Evolutionary conservation across 2,329 filamentous ascomycete genomes (phyloP).

Genomic region (Colletotrichum falcatum): DNA sequence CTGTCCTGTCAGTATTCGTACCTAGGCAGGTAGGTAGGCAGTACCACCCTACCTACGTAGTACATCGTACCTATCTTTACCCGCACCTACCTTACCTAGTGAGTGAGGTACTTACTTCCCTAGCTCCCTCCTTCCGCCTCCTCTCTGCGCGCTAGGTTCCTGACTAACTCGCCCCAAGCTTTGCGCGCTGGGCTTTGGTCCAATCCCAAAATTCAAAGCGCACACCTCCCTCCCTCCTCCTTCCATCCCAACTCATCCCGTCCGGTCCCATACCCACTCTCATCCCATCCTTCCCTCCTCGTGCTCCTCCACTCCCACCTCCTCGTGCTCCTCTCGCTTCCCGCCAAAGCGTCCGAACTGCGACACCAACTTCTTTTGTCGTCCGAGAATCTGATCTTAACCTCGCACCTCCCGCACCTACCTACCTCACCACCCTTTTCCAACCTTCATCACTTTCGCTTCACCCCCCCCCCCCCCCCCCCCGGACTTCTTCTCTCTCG

Average conservation of each 20-base stretch:
- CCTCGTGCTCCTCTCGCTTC: constrained; percentile 31
- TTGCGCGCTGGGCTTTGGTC: constrained; percentile 27
- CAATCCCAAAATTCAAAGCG: constrained; percentile 31
- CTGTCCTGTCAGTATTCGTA: no score
- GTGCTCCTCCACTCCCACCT: constrained; percentile 8
- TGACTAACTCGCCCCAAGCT: constrained; percentile 40
- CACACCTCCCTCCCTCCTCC: constrained; percentile 12
- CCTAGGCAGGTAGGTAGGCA: no score
- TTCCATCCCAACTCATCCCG: background rate
- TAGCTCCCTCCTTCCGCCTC: constrained; percentile 18
- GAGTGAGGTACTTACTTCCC: constrained; percentile 7
- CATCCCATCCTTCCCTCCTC: constrained; percentile 8
- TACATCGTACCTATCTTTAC: constrained; percentile 4
- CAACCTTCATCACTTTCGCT: constrained; percentile 17
- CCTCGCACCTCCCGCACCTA: constrained; percentile 24
- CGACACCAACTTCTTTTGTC: constrained; percentile 32
- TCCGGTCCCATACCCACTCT: constrained; percentile 4
- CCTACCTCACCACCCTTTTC: constrained; percentile 19
- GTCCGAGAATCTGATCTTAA: constrained; percentile 22
- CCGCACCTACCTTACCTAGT: background rate
- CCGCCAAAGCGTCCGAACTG: constrained; percentile 32
- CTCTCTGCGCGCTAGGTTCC: constrained; percentile 38
- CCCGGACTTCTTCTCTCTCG: background rate
- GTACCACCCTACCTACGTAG: no score
- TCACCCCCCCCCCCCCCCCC: background rate